A percentile compares a stretch with the other conserved stretches of the same genome.
Conservation (phyloP, 129 eudicot species). For the Artemisia annua region DNA sequence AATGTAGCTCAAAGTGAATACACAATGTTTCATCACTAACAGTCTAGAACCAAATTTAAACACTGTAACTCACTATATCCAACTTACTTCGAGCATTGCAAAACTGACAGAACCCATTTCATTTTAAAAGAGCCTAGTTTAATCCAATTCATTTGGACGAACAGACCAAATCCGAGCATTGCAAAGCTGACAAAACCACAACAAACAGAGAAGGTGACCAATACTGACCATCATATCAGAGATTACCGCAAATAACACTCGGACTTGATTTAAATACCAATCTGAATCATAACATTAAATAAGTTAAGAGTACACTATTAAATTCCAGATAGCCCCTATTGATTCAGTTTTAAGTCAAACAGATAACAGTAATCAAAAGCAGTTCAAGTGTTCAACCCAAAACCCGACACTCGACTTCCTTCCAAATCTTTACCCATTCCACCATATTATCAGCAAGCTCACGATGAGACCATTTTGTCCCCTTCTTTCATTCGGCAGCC, state of each 20-base stretch:
- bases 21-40: too few relatives aligned
- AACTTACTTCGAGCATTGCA: too few relatives aligned
- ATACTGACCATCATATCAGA: not conserved
- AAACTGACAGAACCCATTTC: not conserved
- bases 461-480: conserved; percentile 38
- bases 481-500: conserved; percentile 65
- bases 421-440: conserved; percentile 87
- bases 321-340: not conserved
- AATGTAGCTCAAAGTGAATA: too few relatives aligned
- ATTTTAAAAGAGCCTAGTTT: not conserved
- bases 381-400: conserved; percentile 13
- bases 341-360: too few relatives aligned
- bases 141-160: not conserved
- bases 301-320: conserved; percentile 10
- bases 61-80: too few relatives aligned
- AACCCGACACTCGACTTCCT: conserved; percentile 28
- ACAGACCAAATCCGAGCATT: not conserved
- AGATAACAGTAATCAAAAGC: not conserved
- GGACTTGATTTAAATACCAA: not conserved
- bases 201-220: not conserved
- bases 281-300: not conserved
- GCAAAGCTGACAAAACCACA: not conserved
- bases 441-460: conserved; percentile 63
- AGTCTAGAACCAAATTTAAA: too few relatives aligned
- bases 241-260: conserved; percentile 2